phyloP scores from a whole-genome alignment of 2,329 filamentous ascomycete species.

The Hypoxylon sp. region DNA sequence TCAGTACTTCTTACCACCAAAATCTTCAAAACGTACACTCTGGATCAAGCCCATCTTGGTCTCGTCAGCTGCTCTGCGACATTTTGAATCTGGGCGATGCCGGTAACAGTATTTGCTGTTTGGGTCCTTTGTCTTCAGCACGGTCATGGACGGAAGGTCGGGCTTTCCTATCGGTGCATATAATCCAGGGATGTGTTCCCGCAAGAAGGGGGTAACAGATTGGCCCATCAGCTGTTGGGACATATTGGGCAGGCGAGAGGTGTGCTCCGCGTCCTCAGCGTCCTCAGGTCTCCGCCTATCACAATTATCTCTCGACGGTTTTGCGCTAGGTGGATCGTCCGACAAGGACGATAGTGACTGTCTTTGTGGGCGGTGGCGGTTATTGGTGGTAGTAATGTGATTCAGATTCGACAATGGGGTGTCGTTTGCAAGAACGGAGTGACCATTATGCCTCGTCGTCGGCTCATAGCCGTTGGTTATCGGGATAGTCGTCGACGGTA shows the following conservation, averaged over 20 bases:
- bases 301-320: conserved; percentile 60
- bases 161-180: conserved; percentile 83
- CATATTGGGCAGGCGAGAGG: conserved; percentile 67
- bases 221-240: conserved; percentile 76
- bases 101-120: conserved; percentile 97
- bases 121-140: conserved; percentile 62
- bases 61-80: conserved; percentile 91
- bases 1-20: background rate
- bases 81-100: conserved; percentile 93
- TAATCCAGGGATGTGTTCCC: conserved; percentile 88
- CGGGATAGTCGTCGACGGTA: conserved; percentile 27
- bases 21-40: conserved; percentile 67
- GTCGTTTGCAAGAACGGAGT: conserved; percentile 30
- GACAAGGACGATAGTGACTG: conserved; percentile 33
- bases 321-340: conserved; percentile 41
- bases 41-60: conserved; percentile 96
- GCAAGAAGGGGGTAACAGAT: conserved; percentile 88
- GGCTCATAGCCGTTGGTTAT: conserved; percentile 37
- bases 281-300: conserved; percentile 65
- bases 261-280: conserved; percentile 62
- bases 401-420: conserved; percentile 23
- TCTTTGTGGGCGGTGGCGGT: conserved; percentile 34
- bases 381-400: conserved; percentile 25
- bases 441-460: conserved; percentile 33
- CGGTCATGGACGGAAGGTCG: conserved; percentile 57